Conservation (phyloP, 208 protist species). For the Wallacemonas rigidus region DNA sequence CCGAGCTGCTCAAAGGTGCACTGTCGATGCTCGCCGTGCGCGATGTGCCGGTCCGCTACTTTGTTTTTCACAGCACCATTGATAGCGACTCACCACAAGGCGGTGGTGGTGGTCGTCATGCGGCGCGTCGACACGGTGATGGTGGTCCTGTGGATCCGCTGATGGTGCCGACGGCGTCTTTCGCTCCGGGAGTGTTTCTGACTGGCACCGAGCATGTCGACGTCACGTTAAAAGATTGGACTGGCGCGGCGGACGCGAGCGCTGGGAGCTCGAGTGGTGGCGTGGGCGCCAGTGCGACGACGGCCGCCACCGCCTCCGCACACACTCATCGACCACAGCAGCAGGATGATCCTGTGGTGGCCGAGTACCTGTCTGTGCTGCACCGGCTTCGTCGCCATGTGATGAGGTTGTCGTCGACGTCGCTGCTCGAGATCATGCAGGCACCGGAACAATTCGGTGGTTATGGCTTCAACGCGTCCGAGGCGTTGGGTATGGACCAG, state of each 20-base stretch:
- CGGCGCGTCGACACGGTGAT: no score
- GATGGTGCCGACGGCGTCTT: conserved; percentile 20
- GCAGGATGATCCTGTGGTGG: conserved; percentile 52
- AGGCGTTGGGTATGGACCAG: conserved; percentile 67
- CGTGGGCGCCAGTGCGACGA: not conserved
- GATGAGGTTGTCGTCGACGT: conserved; percentile 54
- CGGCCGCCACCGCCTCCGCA: no score
- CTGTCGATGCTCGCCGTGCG: conserved; percentile 63
- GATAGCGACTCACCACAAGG: conserved; percentile 23
- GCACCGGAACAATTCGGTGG: conserved; percentile 50
- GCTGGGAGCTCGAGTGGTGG: conserved; percentile 17
- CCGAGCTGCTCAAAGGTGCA: conserved; percentile 60
- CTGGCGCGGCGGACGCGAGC: conserved; percentile 34
- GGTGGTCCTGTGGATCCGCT: conserved; percentile 8
- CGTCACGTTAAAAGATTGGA: conserved; percentile 71
- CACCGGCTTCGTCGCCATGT: conserved; percentile 61
- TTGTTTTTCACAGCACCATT: conserved; percentile 80
- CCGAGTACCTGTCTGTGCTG: conserved; percentile 78
- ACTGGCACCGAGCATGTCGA: conserved; percentile 53
- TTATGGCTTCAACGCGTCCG: conserved; percentile 61
- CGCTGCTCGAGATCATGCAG: conserved; percentile 57
- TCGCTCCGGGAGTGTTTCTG: conserved; percentile 60
- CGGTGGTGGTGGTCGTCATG: no score
- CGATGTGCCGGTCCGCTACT: conserved; percentile 72
- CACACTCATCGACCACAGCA: not conserved